These are phyloP conservation scores for Boletus sp. DNA, from an alignment of 1,284 basidiomycete species.

Conservation along the genomic window DNA sequence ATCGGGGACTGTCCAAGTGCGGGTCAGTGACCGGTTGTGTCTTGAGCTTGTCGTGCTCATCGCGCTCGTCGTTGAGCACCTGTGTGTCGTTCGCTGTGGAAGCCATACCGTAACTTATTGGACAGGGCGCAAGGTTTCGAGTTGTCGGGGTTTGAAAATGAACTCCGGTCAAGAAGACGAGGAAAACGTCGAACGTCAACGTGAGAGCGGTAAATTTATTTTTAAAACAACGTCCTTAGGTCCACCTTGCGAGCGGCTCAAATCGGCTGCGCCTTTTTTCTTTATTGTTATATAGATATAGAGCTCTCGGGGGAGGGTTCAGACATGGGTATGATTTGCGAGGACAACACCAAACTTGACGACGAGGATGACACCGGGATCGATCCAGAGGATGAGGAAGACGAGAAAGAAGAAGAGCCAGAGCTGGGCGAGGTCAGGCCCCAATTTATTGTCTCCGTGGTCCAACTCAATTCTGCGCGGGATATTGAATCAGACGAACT, in stretches of 20 bases:
- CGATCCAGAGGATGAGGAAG: slow-evolving; percentile 15
- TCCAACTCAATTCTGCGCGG: no score
- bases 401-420: slow-evolving; percentile 22
- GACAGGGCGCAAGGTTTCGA: no score
- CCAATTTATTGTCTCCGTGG: no score
- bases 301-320: slow-evolving; percentile 25
- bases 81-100: background rate
- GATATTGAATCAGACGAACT: slow-evolving; percentile 28
- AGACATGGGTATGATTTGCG: slow-evolving; percentile 25
- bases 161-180: no score
- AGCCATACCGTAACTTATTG: no score
- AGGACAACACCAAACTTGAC: slow-evolving; percentile 33
- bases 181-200: background rate
- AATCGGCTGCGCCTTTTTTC: background rate
- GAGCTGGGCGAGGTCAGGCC: slow-evolving; percentile 23
- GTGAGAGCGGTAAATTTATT: slow-evolving; percentile 16
- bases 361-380: slow-evolving; percentile 26
- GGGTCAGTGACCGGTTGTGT: slow-evolving; percentile 25
- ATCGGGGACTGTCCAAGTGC: slow-evolving; percentile 39
- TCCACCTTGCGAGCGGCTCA: background rate
- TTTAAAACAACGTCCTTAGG: background rate
- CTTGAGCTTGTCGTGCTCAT: background rate
- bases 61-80: background rate
- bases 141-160: background rate
- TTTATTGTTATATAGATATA: slow-evolving; percentile 15